Percentiles rank a stretch among this genome's conserved stretches.
phyloP scores from a whole-genome alignment of 202 grass and related monocot genomes.

The Musa balbisiana region DNA sequence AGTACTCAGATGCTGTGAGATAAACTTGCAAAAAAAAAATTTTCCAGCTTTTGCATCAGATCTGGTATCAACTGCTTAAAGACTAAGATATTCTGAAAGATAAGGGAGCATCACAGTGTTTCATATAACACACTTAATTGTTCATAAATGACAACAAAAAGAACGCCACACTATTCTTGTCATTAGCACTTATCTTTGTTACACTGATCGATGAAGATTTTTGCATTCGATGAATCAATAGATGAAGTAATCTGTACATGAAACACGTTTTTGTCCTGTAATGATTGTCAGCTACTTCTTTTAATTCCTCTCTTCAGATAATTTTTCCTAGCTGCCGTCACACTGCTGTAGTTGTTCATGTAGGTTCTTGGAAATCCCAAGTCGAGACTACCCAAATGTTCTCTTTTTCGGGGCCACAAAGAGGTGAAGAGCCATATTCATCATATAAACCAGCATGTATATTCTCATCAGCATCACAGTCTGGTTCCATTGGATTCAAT shows the following conservation, averaged over 20 bases:
- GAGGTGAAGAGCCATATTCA: constrained; percentile 37
- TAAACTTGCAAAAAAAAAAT: too few species aligned
- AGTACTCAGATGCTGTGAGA: too few species aligned
- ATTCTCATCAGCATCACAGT: constrained; percentile 41
- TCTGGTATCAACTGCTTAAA: too few species aligned
- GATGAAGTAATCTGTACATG: too few species aligned
- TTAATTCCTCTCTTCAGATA: neutral
- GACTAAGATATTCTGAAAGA: too few species aligned
- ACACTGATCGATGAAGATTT: too few species aligned
- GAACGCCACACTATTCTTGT: constrained; percentile 12
- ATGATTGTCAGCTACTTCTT: neutral
- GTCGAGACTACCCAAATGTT: constrained; percentile 40
- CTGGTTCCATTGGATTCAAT: constrained; percentile 27
- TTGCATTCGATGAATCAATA: too few species aligned
- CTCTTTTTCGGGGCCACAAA: constrained; percentile 51
- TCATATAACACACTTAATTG: neutral
- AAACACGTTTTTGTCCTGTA: neutral
- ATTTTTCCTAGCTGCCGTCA: too few species aligned
- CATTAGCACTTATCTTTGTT: too few species aligned
- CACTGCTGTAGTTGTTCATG: constrained; percentile 5
- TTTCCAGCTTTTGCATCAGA: too few species aligned
- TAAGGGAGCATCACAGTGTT: constrained; percentile 37
- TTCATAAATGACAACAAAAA: constrained; percentile 82
- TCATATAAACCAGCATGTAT: constrained; percentile 27
- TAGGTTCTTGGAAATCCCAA: constrained; percentile 74